Evolutionary conservation across 1,284 basidiomycete genomes (phyloP).

Genomic region (Ustilago curta): DNA sequence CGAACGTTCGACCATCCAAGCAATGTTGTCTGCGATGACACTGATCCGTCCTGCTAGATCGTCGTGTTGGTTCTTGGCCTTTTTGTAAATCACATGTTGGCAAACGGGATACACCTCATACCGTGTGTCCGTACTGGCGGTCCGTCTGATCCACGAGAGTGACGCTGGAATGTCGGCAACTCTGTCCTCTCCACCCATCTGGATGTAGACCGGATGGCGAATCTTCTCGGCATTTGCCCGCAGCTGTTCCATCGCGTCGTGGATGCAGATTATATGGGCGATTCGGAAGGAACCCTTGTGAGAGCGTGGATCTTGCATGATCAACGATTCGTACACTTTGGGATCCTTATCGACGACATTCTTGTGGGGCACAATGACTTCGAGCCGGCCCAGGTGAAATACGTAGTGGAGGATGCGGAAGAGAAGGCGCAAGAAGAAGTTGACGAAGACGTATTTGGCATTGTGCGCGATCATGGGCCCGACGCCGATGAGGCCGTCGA

Average conservation of each 20-base stretch:
- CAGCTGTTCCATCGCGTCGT: slow-evolving; percentile 47
- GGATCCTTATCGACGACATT: slow-evolving; percentile 65
- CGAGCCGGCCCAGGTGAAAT: slow-evolving; percentile 45
- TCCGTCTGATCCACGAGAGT: slow-evolving; percentile 44
- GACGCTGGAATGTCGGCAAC: slow-evolving; percentile 51
- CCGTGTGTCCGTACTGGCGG: slow-evolving; percentile 47
- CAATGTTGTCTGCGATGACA: slow-evolving; percentile 65
- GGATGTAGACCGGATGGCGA: slow-evolving; percentile 58
- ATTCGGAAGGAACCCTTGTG: slow-evolving; percentile 65
- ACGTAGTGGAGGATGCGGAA: slow-evolving; percentile 17
- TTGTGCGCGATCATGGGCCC: slow-evolving; percentile 65
- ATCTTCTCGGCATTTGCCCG: slow-evolving; percentile 39
- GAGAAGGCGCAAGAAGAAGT: slow-evolving; percentile 18
- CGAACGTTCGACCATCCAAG: slow-evolving; percentile 62
- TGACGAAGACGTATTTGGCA: slow-evolving; percentile 38
- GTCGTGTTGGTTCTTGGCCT: slow-evolving; percentile 66
- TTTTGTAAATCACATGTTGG: slow-evolving; percentile 67
- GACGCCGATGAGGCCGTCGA: slow-evolving; percentile 63
- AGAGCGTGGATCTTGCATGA: slow-evolving; percentile 62
- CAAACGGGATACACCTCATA: slow-evolving; percentile 65
- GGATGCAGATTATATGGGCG: slow-evolving; percentile 59
- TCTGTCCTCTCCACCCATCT: slow-evolving; percentile 62
- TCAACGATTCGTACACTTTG: slow-evolving; percentile 64
- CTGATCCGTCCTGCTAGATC: slow-evolving; percentile 62
- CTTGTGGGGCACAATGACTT: slow-evolving; percentile 65